These are phyloP conservation scores for Lentinula aciculospora DNA, from an alignment of 768 basidiomycete genomes.

Conservation along the genomic window DNA sequence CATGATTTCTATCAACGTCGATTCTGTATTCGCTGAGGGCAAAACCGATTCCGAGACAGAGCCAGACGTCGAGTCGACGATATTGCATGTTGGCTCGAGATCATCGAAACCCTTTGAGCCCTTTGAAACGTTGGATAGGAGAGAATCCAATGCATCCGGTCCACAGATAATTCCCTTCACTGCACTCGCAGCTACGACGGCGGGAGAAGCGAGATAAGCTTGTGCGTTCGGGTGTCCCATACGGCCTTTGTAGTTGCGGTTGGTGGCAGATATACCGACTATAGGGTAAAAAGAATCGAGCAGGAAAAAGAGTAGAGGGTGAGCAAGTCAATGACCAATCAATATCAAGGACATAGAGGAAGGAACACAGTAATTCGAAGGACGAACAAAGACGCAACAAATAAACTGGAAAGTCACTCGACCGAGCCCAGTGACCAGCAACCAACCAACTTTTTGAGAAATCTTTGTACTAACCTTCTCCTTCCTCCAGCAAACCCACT, in stretches of 20 bases:
- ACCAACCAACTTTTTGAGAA: neutral
- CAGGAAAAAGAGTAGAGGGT: neutral
- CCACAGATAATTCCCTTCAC: constrained; percentile 87
- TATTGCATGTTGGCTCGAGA: constrained; percentile 35
- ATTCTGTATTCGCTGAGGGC: constrained; percentile 14
- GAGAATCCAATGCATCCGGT: constrained; percentile 61
- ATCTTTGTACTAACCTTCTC: constrained; percentile 35
- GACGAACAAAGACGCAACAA: too few relatives aligned
- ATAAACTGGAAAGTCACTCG: too few relatives aligned
- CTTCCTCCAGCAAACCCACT: constrained; percentile 87
- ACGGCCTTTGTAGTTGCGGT: constrained; percentile 97
- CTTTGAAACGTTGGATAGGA: constrained; percentile 19
- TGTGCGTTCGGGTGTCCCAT: constrained; percentile 96
- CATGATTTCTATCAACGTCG: constrained; percentile 17
- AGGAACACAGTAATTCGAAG: too few relatives aligned
- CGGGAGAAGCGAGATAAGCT: constrained; percentile 94
- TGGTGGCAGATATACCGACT: constrained; percentile 95
- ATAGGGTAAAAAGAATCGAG: neutral
- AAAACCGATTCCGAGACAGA: constrained; percentile 40
- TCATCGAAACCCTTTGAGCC: neutral
- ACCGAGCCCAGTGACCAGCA: neutral
- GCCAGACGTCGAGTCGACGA: constrained; percentile 52
- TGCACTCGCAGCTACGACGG: constrained; percentile 95
- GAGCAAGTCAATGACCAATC: neutral
- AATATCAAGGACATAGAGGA: neutral